Evolutionary conservation across 2,329 filamentous ascomycete genomes (phyloP).

Genomic region (Cordyceps farinosa): DNA sequence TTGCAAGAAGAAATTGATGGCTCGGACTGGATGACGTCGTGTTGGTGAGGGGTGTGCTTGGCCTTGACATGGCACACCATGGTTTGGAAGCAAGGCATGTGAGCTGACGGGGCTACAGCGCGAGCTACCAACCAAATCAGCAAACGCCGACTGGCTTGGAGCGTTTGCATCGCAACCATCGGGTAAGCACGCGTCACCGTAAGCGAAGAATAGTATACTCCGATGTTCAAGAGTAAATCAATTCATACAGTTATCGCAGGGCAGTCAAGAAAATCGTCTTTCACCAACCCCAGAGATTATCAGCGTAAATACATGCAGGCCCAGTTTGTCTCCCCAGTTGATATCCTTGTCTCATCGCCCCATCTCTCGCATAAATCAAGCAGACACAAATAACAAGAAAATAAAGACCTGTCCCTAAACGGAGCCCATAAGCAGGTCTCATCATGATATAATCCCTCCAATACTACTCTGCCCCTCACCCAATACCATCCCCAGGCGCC

Average conservation of each 20-base stretch:
- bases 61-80: not conserved
- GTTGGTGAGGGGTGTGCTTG: not conserved
- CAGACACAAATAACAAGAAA: not conserved
- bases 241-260: conserved; percentile 2
- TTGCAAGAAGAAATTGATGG: not conserved
- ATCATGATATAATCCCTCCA: not conserved
- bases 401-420: not conserved
- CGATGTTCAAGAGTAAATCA: not conserved
- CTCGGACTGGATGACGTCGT: not conserved
- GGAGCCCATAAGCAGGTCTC: not conserved
- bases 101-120: conserved; percentile 1
- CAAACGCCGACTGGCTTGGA: not conserved
- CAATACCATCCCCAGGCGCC: conserved; percentile 12
- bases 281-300: not conserved
- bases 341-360: not conserved
- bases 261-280: not conserved
- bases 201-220: not conserved
- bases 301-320: conserved; percentile 5
- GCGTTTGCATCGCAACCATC: not conserved
- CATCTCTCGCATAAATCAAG: not conserved
- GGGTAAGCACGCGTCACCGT: not conserved
- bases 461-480: not conserved
- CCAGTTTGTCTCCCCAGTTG: not conserved
- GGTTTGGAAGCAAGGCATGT: not conserved
- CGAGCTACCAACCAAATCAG: not conserved